A percentile compares a stretch with the other conserved stretches of the same genome.
phyloP scores from a whole-genome alignment of 2,329 filamentous ascomycete genomes.

The Rhynchosporium secalis region DNA sequence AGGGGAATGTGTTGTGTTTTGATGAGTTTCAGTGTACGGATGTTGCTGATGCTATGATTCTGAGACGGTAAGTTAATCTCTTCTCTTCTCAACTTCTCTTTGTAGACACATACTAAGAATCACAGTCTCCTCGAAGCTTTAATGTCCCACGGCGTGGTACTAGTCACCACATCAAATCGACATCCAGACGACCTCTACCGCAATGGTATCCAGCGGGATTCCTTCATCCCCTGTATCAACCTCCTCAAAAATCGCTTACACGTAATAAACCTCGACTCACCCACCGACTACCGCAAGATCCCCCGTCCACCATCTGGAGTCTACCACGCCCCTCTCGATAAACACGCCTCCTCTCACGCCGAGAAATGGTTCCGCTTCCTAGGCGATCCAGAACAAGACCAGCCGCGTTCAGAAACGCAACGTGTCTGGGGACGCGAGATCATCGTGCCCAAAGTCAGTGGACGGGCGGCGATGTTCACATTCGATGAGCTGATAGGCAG shows the following conservation, averaged over 20 bases:
- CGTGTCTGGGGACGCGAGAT: slow-evolving; percentile 93
- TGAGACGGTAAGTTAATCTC: slow-evolving; percentile 61
- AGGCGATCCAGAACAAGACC: slow-evolving; percentile 75
- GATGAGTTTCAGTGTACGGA: slow-evolving; percentile 99
- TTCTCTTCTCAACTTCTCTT: background rate
- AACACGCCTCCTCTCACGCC: slow-evolving; percentile 74
- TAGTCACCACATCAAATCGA: slow-evolving; percentile 96
- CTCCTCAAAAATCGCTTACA: slow-evolving; percentile 81
- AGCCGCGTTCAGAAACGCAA: slow-evolving; percentile 75
- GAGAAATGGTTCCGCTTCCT: slow-evolving; percentile 96
- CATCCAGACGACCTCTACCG: slow-evolving; percentile 96
- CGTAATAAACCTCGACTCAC: slow-evolving; percentile 92
- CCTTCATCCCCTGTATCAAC: slow-evolving; percentile 92
- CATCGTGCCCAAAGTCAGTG: slow-evolving; percentile 81
- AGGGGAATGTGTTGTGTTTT: slow-evolving; percentile 87
- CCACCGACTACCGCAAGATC: slow-evolving; percentile 96
- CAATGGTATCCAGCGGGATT: slow-evolving; percentile 94
- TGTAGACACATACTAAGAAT: background rate
- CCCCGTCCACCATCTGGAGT: slow-evolving; percentile 89
- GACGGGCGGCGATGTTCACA: slow-evolving; percentile 84
- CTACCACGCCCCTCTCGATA: slow-evolving; percentile 86
- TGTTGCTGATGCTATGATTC: slow-evolving; percentile 97
- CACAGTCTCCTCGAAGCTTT: slow-evolving; percentile 76
- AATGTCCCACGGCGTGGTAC: slow-evolving; percentile 95
- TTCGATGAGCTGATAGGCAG: slow-evolving; percentile 89